Evolutionary conservation across 208 protist species (phyloP).

Genomic region (Leishmania tarentolae): DNA sequence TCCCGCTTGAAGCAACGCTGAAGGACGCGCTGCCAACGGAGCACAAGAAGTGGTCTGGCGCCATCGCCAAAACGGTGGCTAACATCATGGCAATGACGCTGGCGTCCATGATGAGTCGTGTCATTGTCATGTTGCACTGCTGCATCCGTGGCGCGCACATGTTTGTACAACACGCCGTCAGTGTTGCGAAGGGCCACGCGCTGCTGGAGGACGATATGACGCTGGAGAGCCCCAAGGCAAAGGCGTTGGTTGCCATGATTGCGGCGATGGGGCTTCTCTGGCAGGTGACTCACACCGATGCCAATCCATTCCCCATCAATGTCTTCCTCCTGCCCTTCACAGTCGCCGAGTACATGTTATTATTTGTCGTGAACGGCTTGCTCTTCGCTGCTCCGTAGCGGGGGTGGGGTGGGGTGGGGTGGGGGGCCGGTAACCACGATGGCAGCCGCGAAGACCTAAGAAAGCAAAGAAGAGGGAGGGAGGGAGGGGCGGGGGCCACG

Average conservation of each 20-base stretch:
- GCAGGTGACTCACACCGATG: conserved; percentile 53
- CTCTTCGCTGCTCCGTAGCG: conserved; percentile 30
- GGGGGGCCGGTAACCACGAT: background rate
- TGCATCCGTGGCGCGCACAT: conserved; percentile 61
- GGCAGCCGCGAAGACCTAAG: background rate
- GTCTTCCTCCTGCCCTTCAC: conserved; percentile 72
- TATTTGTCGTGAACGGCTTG: conserved; percentile 29
- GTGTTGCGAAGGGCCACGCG: conserved; percentile 37
- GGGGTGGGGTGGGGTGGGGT: background rate
- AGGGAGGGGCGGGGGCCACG: background rate
- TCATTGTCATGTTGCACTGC: conserved; percentile 63
- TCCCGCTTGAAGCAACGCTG: conserved; percentile 49
- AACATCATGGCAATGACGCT: conserved; percentile 38
- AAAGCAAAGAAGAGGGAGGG: background rate
- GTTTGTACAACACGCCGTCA: conserved; percentile 45
- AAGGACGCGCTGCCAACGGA: conserved; percentile 53
- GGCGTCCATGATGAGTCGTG: conserved; percentile 35
- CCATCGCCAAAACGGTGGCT: conserved; percentile 36
- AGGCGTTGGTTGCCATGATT: conserved; percentile 49
- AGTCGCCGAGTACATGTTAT: conserved; percentile 54
- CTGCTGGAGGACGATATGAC: conserved; percentile 50
- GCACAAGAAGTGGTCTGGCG: conserved; percentile 56
- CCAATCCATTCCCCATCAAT: conserved; percentile 80
- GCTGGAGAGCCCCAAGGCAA: conserved; percentile 40
- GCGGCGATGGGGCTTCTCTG: conserved; percentile 73